phyloP scores from a whole-genome alignment of 2,329 filamentous ascomycete species.

The Fusarium mexicanum region DNA sequence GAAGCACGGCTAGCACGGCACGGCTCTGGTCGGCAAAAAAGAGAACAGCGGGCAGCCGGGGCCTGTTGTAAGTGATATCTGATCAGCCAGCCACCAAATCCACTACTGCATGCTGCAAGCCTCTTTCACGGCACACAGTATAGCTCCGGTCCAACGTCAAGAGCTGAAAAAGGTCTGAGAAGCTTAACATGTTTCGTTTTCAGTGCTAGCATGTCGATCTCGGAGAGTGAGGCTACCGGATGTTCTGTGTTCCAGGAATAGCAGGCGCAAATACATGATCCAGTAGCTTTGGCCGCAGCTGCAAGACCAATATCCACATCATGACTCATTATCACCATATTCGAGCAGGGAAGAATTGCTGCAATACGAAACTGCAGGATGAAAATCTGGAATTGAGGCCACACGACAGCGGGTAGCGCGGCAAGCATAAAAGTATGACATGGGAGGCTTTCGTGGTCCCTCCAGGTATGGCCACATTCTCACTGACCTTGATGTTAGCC shows the following conservation, averaged over 20 bases:
- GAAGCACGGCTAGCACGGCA: neutral
- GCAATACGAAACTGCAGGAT: neutral
- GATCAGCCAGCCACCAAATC: neutral
- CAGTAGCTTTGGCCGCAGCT: neutral
- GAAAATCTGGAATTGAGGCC: neutral
- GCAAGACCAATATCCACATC: neutral
- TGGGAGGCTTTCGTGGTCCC: neutral
- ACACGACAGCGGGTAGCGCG: neutral
- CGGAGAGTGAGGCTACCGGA: neutral
- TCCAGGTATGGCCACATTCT: neutral
- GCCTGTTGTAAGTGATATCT: neutral
- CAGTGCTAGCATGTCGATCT: neutral
- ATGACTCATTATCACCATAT: neutral
- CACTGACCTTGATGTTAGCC: neutral
- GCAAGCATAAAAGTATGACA: neutral
- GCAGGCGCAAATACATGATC: neutral
- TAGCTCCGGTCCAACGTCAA: neutral
- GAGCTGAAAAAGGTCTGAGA: neutral
- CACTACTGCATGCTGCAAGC: neutral
- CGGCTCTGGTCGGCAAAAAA: neutral
- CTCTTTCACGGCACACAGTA: neutral
- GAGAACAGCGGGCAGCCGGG: neutral
- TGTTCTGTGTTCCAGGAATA: neutral
- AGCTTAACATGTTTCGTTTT: rapidly evolving
- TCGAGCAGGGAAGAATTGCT: neutral